phyloP scores from a whole-genome alignment of 2,329 filamentous ascomycete genomes.

The Grosmannia clavigera region DNA sequence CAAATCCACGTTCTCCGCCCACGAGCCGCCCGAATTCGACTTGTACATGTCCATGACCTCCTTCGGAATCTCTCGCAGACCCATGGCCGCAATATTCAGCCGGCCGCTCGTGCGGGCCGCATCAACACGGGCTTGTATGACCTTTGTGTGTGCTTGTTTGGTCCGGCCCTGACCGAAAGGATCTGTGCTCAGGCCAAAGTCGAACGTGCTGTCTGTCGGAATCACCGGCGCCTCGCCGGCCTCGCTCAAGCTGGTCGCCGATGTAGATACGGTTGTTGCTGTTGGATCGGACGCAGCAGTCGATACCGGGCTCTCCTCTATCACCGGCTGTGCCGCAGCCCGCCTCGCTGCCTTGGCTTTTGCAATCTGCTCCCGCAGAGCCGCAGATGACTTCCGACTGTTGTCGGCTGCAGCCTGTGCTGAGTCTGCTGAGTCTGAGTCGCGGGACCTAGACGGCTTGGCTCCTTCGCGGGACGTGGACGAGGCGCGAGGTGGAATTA shows the following conservation, averaged over 20 bases:
- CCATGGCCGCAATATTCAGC: slow-evolving; percentile 79
- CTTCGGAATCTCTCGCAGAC: slow-evolving; percentile 63
- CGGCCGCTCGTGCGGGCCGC: slow-evolving; percentile 65
- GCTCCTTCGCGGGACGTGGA: slow-evolving; percentile 25
- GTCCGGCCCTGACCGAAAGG: slow-evolving; percentile 58
- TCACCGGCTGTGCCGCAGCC: slow-evolving; percentile 26
- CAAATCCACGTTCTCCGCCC: slow-evolving; percentile 87
- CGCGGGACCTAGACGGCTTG: slow-evolving; percentile 21
- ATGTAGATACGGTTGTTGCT: not conserved
- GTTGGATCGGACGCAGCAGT: not conserved
- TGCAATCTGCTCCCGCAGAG: slow-evolving; percentile 81
- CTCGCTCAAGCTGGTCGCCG: slow-evolving; percentile 10
- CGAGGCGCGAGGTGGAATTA: slow-evolving; percentile 26
- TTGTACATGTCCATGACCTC: slow-evolving; percentile 90
- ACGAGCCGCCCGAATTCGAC: slow-evolving; percentile 57
- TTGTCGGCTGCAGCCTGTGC: slow-evolving; percentile 12
- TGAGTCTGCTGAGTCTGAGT: slow-evolving; percentile 23
- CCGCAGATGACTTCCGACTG: slow-evolving; percentile 57
- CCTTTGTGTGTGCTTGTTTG: slow-evolving; percentile 47
- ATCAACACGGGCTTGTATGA: slow-evolving; percentile 61
- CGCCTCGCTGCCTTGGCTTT: slow-evolving; percentile 77
- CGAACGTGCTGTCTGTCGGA: slow-evolving; percentile 37
- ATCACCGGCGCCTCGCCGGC: slow-evolving; percentile 26
- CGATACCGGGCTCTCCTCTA: not conserved
- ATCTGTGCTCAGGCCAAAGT: slow-evolving; percentile 48